These are phyloP conservation scores for Fonsecaea monophora DNA, from an alignment of 2,329 filamentous ascomycete species.

Conservation along the genomic window DNA sequence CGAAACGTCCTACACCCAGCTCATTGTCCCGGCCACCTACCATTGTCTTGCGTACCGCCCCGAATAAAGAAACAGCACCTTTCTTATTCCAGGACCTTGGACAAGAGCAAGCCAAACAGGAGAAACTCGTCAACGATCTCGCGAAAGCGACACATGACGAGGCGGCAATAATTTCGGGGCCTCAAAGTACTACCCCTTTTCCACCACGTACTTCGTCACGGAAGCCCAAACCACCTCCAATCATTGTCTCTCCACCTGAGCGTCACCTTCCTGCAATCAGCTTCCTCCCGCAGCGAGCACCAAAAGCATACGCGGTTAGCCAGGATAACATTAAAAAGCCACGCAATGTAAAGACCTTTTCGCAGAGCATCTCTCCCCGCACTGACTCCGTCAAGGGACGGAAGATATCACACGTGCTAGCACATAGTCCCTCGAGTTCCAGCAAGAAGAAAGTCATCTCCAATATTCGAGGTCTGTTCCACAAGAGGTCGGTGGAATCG, in stretches of 20 bases:
- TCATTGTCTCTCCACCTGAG: constrained; percentile 31
- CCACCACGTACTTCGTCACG: constrained; percentile 34
- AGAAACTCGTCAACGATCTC: constrained; percentile 21
- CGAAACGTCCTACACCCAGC: constrained; percentile 18
- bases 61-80: constrained; percentile 30
- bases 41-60: constrained; percentile 26
- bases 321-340: constrained; percentile 22
- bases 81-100: constrained; percentile 31
- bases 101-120: constrained; percentile 27
- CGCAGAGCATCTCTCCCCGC: constrained; percentile 27
- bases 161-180: not conserved
- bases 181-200: constrained; percentile 14
- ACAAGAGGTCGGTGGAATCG: constrained; percentile 39
- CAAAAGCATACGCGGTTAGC: constrained; percentile 21
- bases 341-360: constrained; percentile 33
- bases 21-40: constrained; percentile 27
- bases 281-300: constrained; percentile 8
- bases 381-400: constrained; percentile 22
- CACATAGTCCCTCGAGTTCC: constrained; percentile 32
- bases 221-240: constrained; percentile 34
- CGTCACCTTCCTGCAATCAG: constrained; percentile 5
- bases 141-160: constrained; percentile 4
- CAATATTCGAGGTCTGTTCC: constrained; percentile 41
- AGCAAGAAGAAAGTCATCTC: constrained; percentile 41
- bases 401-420: constrained; percentile 28